Evolutionary conservation across 1,139 yeast species (phyloP).

Genomic region (Blastobotrys indianensis): DNA sequence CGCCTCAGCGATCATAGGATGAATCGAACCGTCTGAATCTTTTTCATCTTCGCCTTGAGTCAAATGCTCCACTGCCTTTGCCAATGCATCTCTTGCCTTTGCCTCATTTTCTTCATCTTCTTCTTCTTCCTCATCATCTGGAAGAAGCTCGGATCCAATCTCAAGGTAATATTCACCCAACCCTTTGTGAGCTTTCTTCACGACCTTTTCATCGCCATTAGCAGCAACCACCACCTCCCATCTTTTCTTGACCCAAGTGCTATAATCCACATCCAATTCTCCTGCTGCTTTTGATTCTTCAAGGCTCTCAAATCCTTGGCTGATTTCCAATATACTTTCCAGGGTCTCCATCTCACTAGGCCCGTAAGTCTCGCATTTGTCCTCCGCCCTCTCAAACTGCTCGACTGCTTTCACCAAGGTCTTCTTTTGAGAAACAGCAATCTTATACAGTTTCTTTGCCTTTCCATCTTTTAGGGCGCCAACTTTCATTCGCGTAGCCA

Average conservation of each 20-base stretch:
- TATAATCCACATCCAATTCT: conserved; percentile 18
- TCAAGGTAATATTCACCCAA: conserved; percentile 32
- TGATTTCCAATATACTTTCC: conserved; percentile 43
- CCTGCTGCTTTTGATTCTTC: conserved; percentile 36
- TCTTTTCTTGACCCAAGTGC: conserved; percentile 23
- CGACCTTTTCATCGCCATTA: conserved; percentile 22
- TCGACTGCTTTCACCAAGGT: conserved; percentile 41
- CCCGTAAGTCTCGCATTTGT: conserved; percentile 29
- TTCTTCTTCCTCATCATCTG: conserved; percentile 23
- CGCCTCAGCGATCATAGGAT: conserved; percentile 83
- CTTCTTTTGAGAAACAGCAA: conserved; percentile 13
- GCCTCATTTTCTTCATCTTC: conserved; percentile 22
- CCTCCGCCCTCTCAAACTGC: conserved; percentile 44
- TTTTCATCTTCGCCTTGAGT: conserved; percentile 51
- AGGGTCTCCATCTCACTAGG: conserved; percentile 21
- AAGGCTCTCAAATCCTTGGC: conserved; percentile 58
- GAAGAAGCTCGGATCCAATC: conserved; percentile 32
- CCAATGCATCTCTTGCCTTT: conserved; percentile 41
- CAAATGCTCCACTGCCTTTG: conserved; percentile 54
- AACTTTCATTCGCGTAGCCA: conserved; percentile 28
- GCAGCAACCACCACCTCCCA: conserved; percentile 21
- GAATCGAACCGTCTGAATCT: conserved; percentile 56
- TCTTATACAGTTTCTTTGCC: conserved; percentile 5
- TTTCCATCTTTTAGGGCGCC: conserved; percentile 9
- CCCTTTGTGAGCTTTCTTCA: conserved; percentile 29